Conservation (phyloP, 441 rosid genomes). For the Euphorbia celastroides region DNA sequence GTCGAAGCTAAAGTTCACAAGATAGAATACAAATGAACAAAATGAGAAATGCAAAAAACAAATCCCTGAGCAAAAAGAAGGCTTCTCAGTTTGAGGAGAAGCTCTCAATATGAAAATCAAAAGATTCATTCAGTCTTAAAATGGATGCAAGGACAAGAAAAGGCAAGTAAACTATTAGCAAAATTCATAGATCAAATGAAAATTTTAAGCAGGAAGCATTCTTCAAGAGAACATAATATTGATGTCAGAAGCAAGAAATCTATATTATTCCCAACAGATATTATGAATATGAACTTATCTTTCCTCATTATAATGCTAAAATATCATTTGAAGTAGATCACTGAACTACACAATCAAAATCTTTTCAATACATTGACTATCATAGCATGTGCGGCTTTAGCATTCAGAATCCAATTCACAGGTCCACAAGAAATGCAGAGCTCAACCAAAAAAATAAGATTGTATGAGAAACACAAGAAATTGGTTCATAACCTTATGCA, state of each 20-base stretch:
- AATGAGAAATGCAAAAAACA: slow-evolving; percentile 9
- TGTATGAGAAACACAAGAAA: not conserved
- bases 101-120: slow-evolving; percentile 1
- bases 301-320: not conserved
- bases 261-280: not conserved
- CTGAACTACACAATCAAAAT: not conserved
- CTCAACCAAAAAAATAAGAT: not conserved
- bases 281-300: not conserved
- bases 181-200: not conserved
- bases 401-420: slow-evolving; percentile 2
- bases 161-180: not conserved
- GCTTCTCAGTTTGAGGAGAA: not conserved
- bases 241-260: not conserved
- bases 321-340: not conserved
- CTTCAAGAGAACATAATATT: not conserved
- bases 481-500: not conserved
- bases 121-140: slow-evolving; percentile 3
- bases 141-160: not conserved
- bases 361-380: not conserved
- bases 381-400: not conserved
- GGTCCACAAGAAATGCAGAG: not conserved
- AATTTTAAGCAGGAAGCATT: not conserved
- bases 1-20: slow-evolving; percentile 67
- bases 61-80: slow-evolving; percentile 12
- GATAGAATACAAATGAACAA: not conserved